Base-by-base conservation (phyloP, 768 basidiomycete species). In the Heimioporus sp. region DNA sequence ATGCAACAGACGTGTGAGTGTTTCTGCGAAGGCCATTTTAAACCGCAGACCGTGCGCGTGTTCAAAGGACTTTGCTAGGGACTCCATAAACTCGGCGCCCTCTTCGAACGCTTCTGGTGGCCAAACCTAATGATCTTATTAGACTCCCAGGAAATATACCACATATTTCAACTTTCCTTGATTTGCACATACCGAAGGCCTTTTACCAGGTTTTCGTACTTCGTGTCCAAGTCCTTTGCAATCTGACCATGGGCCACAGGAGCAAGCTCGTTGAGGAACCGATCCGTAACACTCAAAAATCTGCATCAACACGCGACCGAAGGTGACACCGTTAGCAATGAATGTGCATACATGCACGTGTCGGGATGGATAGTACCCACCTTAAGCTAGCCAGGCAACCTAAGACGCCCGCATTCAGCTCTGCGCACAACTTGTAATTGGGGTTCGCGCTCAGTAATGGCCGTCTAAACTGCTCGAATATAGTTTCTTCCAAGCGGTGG, bases 31-130 rank as follows among this genome's bases (percentile, higher is more conserved):
- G 12, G 87, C 83, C 19, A 80, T 80, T 69, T 96, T 97, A 53
- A 97, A 72, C 37, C 84, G 80, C 38, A 84, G 73, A 9, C 95
- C 94, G 60, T 95, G 93, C 0, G 90, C 83, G 58, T 90, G 83
- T 40, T 81, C 83, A 60, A 91, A 97, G 0, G 87, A 85, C 61
- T 86, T 88, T 3, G 93, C 87, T 16, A 97, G 70, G 8, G 84
- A 81, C 53, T 91, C 86, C 70, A 97, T 71, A 59, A 96, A 97
- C 59, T 98, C 94, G 3, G 93, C 87, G 4, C 89, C 91, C 67
- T 94, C 89, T 65, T 97, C 94, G 52, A 97, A 94, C 5, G 88
- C 85, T 65, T 93, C 90, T 13, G 91, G 88, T 2, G 94, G 94
- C 84, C 92, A 97, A 40, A 96, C 93, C 90, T 92, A 57, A 24